Conservation (phyloP, 169 alveolate genomes). For the Babesia bigemina region DNA sequence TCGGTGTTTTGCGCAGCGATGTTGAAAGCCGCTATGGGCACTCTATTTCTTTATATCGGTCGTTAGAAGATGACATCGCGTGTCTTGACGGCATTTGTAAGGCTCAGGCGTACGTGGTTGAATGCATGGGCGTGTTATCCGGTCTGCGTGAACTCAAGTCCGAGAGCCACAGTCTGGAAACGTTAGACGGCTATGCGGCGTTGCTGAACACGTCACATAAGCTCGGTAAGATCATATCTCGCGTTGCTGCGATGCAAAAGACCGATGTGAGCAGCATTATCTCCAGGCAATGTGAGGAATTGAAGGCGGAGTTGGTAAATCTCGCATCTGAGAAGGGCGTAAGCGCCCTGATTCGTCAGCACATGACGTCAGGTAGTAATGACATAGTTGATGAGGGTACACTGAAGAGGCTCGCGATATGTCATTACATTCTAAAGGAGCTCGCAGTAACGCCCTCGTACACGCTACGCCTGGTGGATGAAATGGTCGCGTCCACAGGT, state of each 20-base stretch:
- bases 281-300: constrained; percentile 13
- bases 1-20: constrained; percentile 10
- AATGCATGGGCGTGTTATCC: constrained; percentile 31
- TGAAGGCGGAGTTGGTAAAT: constrained; percentile 23
- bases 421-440: constrained; percentile 54
- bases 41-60: constrained; percentile 32
- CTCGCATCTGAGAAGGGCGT: constrained; percentile 18
- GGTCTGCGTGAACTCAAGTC: constrained; percentile 13
- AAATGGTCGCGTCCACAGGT: constrained; percentile 29
- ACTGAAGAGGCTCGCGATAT: constrained; percentile 18
- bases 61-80: constrained; percentile 23
- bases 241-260: constrained; percentile 4
- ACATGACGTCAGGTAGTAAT: neutral
- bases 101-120: constrained; percentile 42
- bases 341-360: neutral
- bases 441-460: constrained; percentile 32
- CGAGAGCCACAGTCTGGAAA: neutral
- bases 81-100: constrained; percentile 44
- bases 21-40: constrained; percentile 21
- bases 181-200: constrained; percentile 21
- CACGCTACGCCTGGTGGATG: constrained; percentile 45
- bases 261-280: constrained; percentile 15
- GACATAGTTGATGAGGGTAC: neutral
- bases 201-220: constrained; percentile 18
- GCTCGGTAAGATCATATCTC: neutral